Evolutionary conservation across 257 asterid genomes (phyloP).

Genomic region (Ajuga chamaepitys): DNA sequence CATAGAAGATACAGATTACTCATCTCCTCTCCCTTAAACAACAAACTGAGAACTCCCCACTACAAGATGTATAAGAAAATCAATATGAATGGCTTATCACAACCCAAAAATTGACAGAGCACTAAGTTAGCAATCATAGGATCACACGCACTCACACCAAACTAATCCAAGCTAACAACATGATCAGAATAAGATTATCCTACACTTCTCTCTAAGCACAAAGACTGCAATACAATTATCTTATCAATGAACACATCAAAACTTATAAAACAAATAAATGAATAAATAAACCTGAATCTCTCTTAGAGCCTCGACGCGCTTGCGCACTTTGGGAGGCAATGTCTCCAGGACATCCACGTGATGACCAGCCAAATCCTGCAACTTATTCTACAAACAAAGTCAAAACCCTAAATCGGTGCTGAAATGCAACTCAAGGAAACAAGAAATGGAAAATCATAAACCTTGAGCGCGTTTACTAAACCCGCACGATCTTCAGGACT

Average conservation of each 20-base stretch:
- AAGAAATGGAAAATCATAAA: slow-evolving; percentile 13
- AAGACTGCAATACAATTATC: too few relatives aligned
- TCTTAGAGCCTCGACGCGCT: slow-evolving; percentile 55
- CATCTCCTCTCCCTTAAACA: background rate
- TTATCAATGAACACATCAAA: too few relatives aligned
- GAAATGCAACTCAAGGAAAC: background rate
- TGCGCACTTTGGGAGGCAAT: slow-evolving; percentile 40
- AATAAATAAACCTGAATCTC: slow-evolving; percentile 40
- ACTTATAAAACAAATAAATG: too few relatives aligned
- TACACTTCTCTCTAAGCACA: too few relatives aligned
- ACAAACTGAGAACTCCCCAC: background rate
- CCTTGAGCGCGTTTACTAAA: slow-evolving; percentile 78
- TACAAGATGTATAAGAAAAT: too few relatives aligned
- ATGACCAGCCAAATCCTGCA: slow-evolving; percentile 56
- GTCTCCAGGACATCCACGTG: slow-evolving; percentile 55
- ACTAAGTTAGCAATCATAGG: too few relatives aligned
- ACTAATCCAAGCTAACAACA: too few relatives aligned
- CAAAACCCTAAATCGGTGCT: slow-evolving; percentile 6
- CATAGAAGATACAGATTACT: background rate
- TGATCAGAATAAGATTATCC: background rate
- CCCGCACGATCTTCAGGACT: slow-evolving; percentile 78
- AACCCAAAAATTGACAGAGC: too few relatives aligned
- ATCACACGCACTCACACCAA: too few relatives aligned
- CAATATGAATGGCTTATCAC: too few relatives aligned
- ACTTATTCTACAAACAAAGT: slow-evolving; percentile 47